Evolutionary conservation across 305 asterid genomes (phyloP).

Genomic region (Fraxinus xanthoxyloides): DNA sequence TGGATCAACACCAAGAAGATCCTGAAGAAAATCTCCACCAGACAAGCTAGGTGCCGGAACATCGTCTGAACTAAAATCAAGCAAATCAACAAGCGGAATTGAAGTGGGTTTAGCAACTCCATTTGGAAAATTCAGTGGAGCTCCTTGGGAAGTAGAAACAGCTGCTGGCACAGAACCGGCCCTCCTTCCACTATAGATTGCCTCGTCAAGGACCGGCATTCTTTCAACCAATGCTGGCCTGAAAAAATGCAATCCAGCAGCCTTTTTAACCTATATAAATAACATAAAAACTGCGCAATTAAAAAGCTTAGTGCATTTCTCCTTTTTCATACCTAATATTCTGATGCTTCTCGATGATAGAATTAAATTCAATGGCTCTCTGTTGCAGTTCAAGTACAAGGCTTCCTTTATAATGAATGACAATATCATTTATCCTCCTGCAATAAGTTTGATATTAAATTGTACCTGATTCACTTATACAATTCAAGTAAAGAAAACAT

Average conservation of each 20-base stretch:
- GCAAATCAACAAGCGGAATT: constrained; percentile 83
- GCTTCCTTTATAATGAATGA: constrained; percentile 68
- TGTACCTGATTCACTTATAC: constrained; percentile 2
- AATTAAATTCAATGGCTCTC: constrained; percentile 90
- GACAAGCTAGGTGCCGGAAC: constrained; percentile 59
- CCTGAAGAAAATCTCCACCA: constrained; percentile 78
- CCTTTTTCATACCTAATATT: constrained; percentile 63
- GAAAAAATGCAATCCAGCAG: constrained; percentile 30
- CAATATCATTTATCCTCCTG: constrained; percentile 80
- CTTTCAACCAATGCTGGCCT: constrained; percentile 88
- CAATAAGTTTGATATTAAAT: constrained; percentile 21
- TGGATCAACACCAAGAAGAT: constrained; percentile 80
- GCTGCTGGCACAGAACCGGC: constrained; percentile 74
- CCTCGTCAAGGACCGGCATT: constrained; percentile 97
- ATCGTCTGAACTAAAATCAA: constrained; percentile 81
- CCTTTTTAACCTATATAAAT: constrained; percentile 19
- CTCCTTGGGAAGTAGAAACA: constrained; percentile 73
- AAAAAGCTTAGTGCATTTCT: not conserved
- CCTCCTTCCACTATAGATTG: constrained; percentile 75
- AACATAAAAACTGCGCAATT: not conserved
- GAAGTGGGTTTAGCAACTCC: constrained; percentile 63
- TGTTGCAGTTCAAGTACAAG: constrained; percentile 93
- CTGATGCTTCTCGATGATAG: constrained; percentile 72
- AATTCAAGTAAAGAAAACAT: not conserved
- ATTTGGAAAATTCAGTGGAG: constrained; percentile 71